Evolutionary conservation across 192 early-diverging fungal species (phyloP), one percentile per base, ranked within the genome.

Genomic region (Coemansia sp.): DNA sequence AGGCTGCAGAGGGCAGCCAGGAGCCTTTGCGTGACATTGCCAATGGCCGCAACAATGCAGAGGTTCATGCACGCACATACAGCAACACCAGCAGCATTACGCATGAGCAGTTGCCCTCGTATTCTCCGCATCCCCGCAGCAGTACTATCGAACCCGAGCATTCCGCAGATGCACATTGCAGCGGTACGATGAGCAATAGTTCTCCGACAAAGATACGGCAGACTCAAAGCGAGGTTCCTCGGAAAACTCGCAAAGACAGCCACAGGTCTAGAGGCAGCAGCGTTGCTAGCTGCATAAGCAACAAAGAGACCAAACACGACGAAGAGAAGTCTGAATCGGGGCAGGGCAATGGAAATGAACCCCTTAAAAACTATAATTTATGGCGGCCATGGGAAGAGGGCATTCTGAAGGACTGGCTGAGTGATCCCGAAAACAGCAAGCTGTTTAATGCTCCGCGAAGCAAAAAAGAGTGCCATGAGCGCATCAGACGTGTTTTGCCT

Each of bases 391-490:
- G 74, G 74, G 74, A 77, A 39, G 74, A 77, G 49, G 57, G 51
- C 3, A 58, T 63, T 8, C 61, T 77, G 28, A 52, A 67, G 4
- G 68, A 65, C 63, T 77, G 74, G 74, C 74, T 77, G 23, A 67
- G 52, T 33, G 68, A 70, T 55, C 74, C 74, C 2, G 57, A 18
- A 6, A 77, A 77, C 60, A 59, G 74, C 53, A 66, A 63, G 48
- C 59, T 77, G 43, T 77, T 77, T 38, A 70, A 77, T 49, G 62
- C 59, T 39, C 74, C 74, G 30, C 59, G 74, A 30, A 68, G 74
- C 52, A 77, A 77, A 39, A 77, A 77, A 45, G 74, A 77, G 13
- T 77, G 74, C 47, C 74, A 77, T 21, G 74, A 77, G 57, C 63
- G 63, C 30, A 77, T 77, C 20, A 77, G 70, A 28, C 63, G 55